These are phyloP conservation scores for Apiospora rasikravindrae DNA, from an alignment of 2,329 filamentous ascomycete genomes.

Conservation along the genomic window DNA sequence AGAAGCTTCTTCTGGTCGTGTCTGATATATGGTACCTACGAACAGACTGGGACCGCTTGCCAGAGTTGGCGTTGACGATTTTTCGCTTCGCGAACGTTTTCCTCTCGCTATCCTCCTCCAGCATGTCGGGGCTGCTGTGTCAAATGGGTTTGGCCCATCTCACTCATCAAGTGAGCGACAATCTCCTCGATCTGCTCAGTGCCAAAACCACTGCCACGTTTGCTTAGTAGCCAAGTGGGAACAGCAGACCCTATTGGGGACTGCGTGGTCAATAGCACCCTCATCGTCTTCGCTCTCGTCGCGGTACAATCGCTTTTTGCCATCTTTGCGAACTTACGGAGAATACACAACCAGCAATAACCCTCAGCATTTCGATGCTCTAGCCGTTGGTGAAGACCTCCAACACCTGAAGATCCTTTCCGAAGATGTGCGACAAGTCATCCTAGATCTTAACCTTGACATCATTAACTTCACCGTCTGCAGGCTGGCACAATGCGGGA, in stretches of 20 bases:
- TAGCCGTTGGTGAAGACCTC: too few species aligned
- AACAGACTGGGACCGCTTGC: constrained; percentile 44
- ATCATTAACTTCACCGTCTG: too few species aligned
- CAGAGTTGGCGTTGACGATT: constrained; percentile 27
- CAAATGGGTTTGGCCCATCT: constrained; percentile 49
- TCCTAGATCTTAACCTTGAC: too few species aligned
- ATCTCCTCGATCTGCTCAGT: constrained; percentile 54
- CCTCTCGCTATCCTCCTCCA: constrained; percentile 32
- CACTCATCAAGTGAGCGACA: constrained; percentile 49
- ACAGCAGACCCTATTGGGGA: constrained; percentile 47
- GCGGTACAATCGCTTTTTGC: constrained; percentile 37
- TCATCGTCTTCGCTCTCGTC: constrained; percentile 43
- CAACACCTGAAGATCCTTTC: too few species aligned
- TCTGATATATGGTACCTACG: too few species aligned
- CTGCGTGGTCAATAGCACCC: constrained; percentile 33
- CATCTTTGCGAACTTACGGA: background rate
- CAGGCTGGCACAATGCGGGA: too few species aligned
- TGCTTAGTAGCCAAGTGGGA: constrained; percentile 54
- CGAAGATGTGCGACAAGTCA: too few species aligned
- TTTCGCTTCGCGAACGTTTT: constrained; percentile 36
- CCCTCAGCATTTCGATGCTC: too few species aligned
- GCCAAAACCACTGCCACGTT: constrained; percentile 52
- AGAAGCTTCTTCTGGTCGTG: too few species aligned
- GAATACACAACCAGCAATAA: too few species aligned
- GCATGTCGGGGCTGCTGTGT: constrained; percentile 45